Conservation (phyloP, 345 rosid genomes). For the Citrus medica region DNA sequence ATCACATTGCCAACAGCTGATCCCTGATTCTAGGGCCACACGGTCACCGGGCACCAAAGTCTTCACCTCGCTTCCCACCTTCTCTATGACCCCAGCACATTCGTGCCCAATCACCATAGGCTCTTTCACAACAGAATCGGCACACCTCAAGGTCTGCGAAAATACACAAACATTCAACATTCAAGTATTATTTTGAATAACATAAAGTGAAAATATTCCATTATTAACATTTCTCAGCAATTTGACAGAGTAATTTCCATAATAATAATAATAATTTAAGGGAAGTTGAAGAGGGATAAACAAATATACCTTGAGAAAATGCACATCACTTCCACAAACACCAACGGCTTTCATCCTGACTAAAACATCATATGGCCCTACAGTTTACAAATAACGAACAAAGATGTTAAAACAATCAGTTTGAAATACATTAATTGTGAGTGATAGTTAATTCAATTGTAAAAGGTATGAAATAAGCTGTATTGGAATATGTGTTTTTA, state of each 20-base stretch:
- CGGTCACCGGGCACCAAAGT: slow-evolving; percentile 66
- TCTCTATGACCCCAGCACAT: slow-evolving; percentile 87
- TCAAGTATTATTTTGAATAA: background rate
- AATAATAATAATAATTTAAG: background rate
- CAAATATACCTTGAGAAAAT: slow-evolving; percentile 63
- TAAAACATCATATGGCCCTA: slow-evolving; percentile 81
- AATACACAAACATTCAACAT: background rate
- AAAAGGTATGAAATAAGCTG: too few relatives aligned
- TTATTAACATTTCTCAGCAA: background rate
- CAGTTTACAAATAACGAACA: background rate
- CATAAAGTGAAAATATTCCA: background rate
- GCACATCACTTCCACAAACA: slow-evolving; percentile 95
- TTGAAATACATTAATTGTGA: background rate
- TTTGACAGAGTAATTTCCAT: background rate
- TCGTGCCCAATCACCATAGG: slow-evolving; percentile 98
- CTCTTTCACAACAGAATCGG: slow-evolving; percentile 77
- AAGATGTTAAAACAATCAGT: background rate
- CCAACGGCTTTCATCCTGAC: slow-evolving; percentile 90
- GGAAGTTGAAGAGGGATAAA: background rate
- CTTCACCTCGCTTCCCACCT: slow-evolving; percentile 76
- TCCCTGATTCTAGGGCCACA: slow-evolving; percentile 90
- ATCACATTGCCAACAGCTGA: slow-evolving; percentile 74
- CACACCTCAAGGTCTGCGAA: slow-evolving; percentile 67
- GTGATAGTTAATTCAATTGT: too few relatives aligned
- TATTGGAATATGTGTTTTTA: too few relatives aligned